Percentiles rank a stretch among this genome's conserved stretches.
Conservation (phyloP, 495 filamentous ascomycete species). For the Penicillium egyptiacum region DNA sequence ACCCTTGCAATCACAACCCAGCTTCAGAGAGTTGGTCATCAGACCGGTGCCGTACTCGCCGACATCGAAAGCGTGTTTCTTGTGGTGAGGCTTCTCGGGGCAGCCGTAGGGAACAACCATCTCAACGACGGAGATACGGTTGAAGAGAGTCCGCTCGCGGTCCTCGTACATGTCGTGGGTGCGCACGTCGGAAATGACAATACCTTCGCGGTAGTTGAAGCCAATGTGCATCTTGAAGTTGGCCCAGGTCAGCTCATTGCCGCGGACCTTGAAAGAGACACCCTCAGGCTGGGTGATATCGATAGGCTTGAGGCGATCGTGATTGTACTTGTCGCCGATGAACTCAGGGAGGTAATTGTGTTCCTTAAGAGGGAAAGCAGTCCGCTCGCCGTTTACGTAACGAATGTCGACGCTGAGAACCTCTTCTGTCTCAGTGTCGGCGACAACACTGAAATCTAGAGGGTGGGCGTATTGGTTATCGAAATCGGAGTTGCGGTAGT, state of each 20-base stretch:
- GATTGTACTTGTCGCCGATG: slow-evolving; percentile 35
- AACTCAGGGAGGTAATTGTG: slow-evolving; percentile 54
- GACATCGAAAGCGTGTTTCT: slow-evolving; percentile 77
- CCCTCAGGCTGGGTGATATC: slow-evolving; percentile 43
- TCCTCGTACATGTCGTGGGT: slow-evolving; percentile 88
- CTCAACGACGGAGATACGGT: slow-evolving; percentile 67
- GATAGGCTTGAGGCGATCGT: slow-evolving; percentile 41
- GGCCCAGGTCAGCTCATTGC: slow-evolving; percentile 41
- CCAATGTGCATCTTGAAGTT: slow-evolving; percentile 55
- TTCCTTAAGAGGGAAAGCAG: slow-evolving; percentile 51
- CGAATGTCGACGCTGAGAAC: slow-evolving; percentile 89
- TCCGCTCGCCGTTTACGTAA: slow-evolving; percentile 70
- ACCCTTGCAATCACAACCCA: slow-evolving; percentile 72
- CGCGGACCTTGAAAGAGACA: slow-evolving; percentile 42
- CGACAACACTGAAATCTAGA: slow-evolving; percentile 38
- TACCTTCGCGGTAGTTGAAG: slow-evolving; percentile 90
- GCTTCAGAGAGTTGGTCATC: slow-evolving; percentile 71
- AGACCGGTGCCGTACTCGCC: slow-evolving; percentile 73
- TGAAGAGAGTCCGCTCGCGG: slow-evolving; percentile 69
- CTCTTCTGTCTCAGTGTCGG: slow-evolving; percentile 81
- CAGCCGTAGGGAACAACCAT: slow-evolving; percentile 81
- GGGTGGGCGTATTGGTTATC: slow-evolving; percentile 46
- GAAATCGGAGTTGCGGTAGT: slow-evolving; percentile 49
- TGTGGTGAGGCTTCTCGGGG: slow-evolving; percentile 69
- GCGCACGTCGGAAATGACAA: slow-evolving; percentile 89